phyloP scores from a whole-genome alignment of 2,329 filamentous ascomycete species.

The Pyrenophora graminea region DNA sequence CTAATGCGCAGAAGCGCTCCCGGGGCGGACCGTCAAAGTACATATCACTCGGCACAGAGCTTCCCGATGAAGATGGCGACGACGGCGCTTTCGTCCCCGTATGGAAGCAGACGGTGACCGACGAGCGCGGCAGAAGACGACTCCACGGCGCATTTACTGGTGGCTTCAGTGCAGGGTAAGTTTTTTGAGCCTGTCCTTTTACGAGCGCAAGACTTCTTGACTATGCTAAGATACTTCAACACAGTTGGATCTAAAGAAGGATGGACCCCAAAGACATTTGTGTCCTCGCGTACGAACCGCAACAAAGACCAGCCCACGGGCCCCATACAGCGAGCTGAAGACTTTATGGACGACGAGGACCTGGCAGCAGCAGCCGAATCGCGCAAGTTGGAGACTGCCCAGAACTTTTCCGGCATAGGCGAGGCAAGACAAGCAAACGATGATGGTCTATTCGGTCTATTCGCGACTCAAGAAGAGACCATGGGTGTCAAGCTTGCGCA shows the following conservation, averaged over 20 bases:
- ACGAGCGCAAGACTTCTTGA: constrained; percentile 40
- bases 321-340: constrained; percentile 70
- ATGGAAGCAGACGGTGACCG: constrained; percentile 98
- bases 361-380: constrained; percentile 82
- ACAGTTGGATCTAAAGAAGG: constrained; percentile 98
- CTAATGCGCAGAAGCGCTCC: constrained; percentile 71
- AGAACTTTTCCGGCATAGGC: constrained; percentile 77
- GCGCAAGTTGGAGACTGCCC: constrained; percentile 71
- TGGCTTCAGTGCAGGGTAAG: constrained; percentile 93
- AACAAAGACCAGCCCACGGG: constrained; percentile 66
- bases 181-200: constrained; percentile 25
- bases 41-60: constrained; percentile 67
- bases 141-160: constrained; percentile 96
- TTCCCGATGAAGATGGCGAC: constrained; percentile 78
- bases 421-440: constrained; percentile 59
- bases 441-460: constrained; percentile 70
- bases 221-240: constrained; percentile 80
- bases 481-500: constrained; percentile 84
- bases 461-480: constrained; percentile 75
- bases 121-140: constrained; percentile 86
- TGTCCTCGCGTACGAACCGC: constrained; percentile 83
- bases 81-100: constrained; percentile 90
- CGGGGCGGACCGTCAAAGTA: constrained; percentile 56
- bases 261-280: constrained; percentile 90
- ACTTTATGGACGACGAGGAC: constrained; percentile 99